These are phyloP conservation scores for Fusarium clavum DNA, from an alignment of 2,329 filamentous ascomycete species.

Conservation along the genomic window DNA sequence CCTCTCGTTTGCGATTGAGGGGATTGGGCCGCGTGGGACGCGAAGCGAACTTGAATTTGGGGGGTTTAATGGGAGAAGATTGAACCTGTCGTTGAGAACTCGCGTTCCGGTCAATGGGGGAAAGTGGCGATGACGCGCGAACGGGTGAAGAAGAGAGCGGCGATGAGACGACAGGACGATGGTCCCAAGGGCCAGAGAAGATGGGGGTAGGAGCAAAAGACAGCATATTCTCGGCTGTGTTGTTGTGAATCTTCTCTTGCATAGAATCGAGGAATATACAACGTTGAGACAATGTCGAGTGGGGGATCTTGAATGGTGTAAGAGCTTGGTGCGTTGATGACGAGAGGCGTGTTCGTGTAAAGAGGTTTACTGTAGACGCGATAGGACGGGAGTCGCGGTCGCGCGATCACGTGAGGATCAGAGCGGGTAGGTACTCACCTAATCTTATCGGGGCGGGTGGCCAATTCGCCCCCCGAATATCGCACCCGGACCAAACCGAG, in stretches of 20 bases:
- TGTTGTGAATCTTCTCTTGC: constrained; percentile 50
- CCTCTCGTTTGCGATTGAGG: constrained; percentile 69
- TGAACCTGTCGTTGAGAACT: constrained; percentile 56
- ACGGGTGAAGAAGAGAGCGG: constrained; percentile 66
- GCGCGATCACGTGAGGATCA: constrained; percentile 50
- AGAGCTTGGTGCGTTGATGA: constrained; percentile 11
- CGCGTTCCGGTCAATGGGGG: constrained; percentile 57
- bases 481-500: constrained; percentile 44
- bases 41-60: constrained; percentile 63
- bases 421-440: background rate
- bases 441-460: constrained; percentile 8
- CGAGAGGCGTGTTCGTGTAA: constrained; percentile 34
- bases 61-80: constrained; percentile 58
- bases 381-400: constrained; percentile 35
- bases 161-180: constrained; percentile 62
- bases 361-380: constrained; percentile 42
- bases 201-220: constrained; percentile 58
- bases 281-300: constrained; percentile 2
- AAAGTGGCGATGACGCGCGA: constrained; percentile 62
- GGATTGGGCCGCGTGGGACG: constrained; percentile 72
- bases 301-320: background rate
- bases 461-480: constrained; percentile 30
- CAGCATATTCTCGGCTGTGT: constrained; percentile 52
- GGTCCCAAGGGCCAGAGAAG: constrained; percentile 58
- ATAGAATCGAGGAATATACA: constrained; percentile 36